Conservation (phyloP, 2,329 filamentous ascomycete species). For the Chaetomiaceae sp. region DNA sequence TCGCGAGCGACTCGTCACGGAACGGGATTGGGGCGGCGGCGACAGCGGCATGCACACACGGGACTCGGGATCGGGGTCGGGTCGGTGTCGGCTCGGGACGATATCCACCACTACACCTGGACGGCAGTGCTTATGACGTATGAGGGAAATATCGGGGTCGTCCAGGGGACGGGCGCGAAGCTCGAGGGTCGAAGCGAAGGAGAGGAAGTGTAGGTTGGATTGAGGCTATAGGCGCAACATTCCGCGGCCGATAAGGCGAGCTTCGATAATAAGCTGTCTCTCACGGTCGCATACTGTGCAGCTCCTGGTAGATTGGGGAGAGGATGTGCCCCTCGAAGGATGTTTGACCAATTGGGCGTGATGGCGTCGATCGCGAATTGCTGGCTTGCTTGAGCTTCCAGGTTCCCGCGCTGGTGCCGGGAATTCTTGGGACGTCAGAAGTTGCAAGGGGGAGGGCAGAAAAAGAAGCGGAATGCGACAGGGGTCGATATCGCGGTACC, state of each 20-base stretch:
- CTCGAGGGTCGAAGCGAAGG: slow-evolving; percentile 4
- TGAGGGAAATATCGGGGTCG: slow-evolving; percentile 15
- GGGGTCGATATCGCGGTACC: background rate
- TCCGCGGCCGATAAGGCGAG: background rate
- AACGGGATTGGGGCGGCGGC: background rate
- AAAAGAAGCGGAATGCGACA: slow-evolving; percentile 9
- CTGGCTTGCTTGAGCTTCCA: slow-evolving; percentile 12
- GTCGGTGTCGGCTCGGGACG: slow-evolving; percentile 7
- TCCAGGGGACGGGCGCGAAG: background rate
- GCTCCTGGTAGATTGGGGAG: background rate
- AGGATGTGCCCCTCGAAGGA: background rate
- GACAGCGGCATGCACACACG: slow-evolving; percentile 9
- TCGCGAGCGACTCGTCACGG: too few species aligned
- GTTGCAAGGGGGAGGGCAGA: slow-evolving; percentile 7
- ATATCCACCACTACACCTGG: too few species aligned
- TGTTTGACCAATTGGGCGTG: slow-evolving; percentile 18
- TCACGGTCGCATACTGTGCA: slow-evolving; percentile 11
- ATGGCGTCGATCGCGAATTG: slow-evolving; percentile 13
- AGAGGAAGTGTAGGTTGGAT: background rate
- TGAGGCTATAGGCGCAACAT: slow-evolving; percentile 8
- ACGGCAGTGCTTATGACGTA: slow-evolving; percentile 21
- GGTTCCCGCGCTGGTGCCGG: slow-evolving; percentile 10
- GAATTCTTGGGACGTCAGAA: slow-evolving; percentile 17
- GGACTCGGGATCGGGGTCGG: background rate
- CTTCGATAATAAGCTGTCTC: background rate